Evolutionary conservation across 768 basidiomycete species (phyloP).

Genomic region (Antrodiella citrinella): DNA sequence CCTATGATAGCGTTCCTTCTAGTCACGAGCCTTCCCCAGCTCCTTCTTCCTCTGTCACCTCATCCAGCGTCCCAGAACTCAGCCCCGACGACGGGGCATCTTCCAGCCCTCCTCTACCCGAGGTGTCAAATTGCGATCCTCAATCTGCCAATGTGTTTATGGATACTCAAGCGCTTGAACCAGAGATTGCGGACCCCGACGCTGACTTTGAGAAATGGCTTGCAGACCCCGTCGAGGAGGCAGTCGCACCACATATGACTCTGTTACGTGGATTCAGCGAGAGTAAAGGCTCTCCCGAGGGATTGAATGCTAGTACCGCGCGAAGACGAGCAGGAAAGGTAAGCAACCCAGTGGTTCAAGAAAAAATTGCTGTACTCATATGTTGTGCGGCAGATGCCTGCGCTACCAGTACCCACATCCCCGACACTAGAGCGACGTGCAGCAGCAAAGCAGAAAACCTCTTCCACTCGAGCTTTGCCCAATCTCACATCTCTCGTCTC

Average conservation of each 20-base stretch:
- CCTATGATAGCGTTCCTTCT: constrained; percentile 12
- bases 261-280: neutral
- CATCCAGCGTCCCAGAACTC: constrained; percentile 49
- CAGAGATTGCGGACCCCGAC: neutral
- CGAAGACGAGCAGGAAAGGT: neutral
- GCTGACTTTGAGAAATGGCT: neutral
- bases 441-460: constrained; percentile 4
- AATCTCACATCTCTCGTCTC: constrained; percentile 1
- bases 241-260: neutral
- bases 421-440: constrained; percentile 3
- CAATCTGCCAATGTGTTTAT: constrained; percentile 4
- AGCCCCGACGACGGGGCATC: constrained; percentile 58
- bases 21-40: constrained; percentile 19
- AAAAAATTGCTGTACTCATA: too few species aligned
- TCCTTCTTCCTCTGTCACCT: constrained; percentile 29
- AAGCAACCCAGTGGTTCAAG: too few species aligned
- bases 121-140: constrained; percentile 8
- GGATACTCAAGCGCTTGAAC: constrained; percentile 1
- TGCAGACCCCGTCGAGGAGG: neutral
- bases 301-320: neutral
- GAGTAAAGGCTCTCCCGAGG: neutral
- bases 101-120: constrained; percentile 48
- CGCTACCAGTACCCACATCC: constrained; percentile 5
- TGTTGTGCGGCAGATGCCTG: neutral
- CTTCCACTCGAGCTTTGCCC: neutral